phyloP scores from a whole-genome alignment of 306 rosid genomes.

The Erythrophleum fordii region DNA sequence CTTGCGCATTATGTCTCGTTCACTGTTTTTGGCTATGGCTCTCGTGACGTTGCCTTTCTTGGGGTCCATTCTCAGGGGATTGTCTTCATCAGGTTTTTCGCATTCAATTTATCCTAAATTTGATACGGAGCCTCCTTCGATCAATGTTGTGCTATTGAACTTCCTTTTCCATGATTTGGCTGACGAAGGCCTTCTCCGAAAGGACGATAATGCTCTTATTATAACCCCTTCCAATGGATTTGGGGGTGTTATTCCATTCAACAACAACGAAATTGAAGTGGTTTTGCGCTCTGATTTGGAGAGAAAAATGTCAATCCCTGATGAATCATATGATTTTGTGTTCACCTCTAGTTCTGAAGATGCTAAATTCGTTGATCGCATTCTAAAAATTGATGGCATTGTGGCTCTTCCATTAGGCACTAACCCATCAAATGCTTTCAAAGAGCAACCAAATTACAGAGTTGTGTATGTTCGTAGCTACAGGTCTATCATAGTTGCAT shows the following conservation, averaged over 20 bases:
- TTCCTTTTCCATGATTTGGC: slow-evolving; percentile 59
- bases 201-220: slow-evolving; percentile 56
- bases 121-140: slow-evolving; percentile 23
- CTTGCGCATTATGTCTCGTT: slow-evolving; percentile 59
- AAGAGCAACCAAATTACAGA: slow-evolving; percentile 50
- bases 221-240: slow-evolving; percentile 42
- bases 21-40: slow-evolving; percentile 61
- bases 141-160: slow-evolving; percentile 46
- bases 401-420: slow-evolving; percentile 55
- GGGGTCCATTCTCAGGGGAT: slow-evolving; percentile 41
- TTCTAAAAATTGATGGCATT: slow-evolving; percentile 68
- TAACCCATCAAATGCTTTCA: slow-evolving; percentile 46
- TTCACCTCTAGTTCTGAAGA: slow-evolving; percentile 50
- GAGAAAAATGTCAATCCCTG: slow-evolving; percentile 38
- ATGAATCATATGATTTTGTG: slow-evolving; percentile 64
- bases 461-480: slow-evolving; percentile 56
- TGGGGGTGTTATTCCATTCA: slow-evolving; percentile 35
- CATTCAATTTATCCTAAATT: slow-evolving; percentile 25
- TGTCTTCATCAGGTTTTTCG: slow-evolving; percentile 19
- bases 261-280: slow-evolving; percentile 36
- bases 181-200: slow-evolving; percentile 54
- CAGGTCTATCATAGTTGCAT: slow-evolving; percentile 55
- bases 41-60: slow-evolving; percentile 55
- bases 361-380: slow-evolving; percentile 54
- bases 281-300: slow-evolving; percentile 48